A percentile compares a stretch with the other conserved stretches of the same genome.
Evolutionary conservation across 768 basidiomycete genomes (phyloP).

Genomic region (Piloderma croceum): DNA sequence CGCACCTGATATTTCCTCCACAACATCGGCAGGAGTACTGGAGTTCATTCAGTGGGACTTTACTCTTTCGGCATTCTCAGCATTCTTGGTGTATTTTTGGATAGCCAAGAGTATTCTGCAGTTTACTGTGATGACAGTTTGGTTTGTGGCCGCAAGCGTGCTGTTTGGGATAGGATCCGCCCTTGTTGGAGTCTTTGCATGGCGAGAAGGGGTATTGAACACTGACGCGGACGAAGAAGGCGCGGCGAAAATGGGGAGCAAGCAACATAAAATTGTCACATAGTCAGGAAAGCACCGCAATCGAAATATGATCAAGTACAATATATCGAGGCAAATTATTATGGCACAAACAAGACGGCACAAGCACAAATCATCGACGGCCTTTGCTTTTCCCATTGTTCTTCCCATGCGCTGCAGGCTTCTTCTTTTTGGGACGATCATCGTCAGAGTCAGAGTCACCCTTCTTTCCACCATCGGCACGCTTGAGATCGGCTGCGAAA

Average conservation of each 20-base stretch:
- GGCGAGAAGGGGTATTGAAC: conserved; percentile 21
- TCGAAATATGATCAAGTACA: too few relatives aligned
- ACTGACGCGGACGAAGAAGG: not conserved
- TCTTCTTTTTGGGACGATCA: conserved; percentile 41
- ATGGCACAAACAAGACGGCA: too few relatives aligned
- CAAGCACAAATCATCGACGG: conserved; percentile 19
- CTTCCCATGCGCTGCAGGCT: conserved; percentile 26
- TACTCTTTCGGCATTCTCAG: conserved; percentile 11
- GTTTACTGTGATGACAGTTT: conserved; percentile 14
- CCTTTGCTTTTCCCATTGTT: conserved; percentile 39
- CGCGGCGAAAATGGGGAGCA: not conserved
- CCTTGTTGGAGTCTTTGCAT: conserved; percentile 17
- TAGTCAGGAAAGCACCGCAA: too few relatives aligned
- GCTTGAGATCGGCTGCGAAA: conserved; percentile 44
- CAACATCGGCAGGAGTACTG: conserved; percentile 10
- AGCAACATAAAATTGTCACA: not conserved
- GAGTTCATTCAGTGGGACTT: conserved; percentile 24
- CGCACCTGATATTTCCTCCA: not conserved
- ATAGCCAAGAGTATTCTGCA: conserved; percentile 10
- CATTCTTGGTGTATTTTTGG: conserved; percentile 19
- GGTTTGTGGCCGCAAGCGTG: conserved; percentile 13
- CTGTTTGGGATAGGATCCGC: conserved; percentile 24
- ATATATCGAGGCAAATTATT: too few relatives aligned
- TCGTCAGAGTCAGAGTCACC: conserved; percentile 50
- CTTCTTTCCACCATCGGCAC: conserved; percentile 35